Evolutionary conservation across 2,329 filamentous ascomycete genomes (phyloP).

Genomic region (Epichloe gansuensis): DNA sequence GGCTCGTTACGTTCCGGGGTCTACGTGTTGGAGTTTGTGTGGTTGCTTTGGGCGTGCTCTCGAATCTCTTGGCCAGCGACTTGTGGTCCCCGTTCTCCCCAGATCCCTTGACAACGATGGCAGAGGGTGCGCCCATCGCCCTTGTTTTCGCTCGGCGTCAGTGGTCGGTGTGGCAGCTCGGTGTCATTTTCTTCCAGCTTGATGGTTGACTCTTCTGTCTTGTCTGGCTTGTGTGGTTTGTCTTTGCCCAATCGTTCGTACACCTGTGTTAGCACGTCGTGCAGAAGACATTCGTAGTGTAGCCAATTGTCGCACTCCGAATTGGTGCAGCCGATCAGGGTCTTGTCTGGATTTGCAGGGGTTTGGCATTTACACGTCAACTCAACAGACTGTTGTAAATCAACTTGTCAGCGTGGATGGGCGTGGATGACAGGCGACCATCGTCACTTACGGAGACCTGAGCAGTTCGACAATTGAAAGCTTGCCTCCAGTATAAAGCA

Average conservation of each 20-base stretch:
- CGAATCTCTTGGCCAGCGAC: constrained; percentile 23
- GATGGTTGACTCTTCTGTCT: constrained; percentile 23
- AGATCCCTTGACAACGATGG: constrained; percentile 40
- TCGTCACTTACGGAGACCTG: constrained; percentile 44
- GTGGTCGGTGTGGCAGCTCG: constrained; percentile 24
- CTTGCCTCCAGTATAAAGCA: constrained; percentile 53
- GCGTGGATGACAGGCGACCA: background rate
- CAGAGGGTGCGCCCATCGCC: constrained; percentile 35
- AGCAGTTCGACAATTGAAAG: constrained; percentile 43
- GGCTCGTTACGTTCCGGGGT: constrained; percentile 14
- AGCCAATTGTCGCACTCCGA: constrained; percentile 47
- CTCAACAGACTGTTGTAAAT: constrained; percentile 33
- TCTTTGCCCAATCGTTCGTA: constrained; percentile 38
- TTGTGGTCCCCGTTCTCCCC: constrained; percentile 28
- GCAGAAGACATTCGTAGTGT: constrained; percentile 49
- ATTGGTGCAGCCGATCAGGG: constrained; percentile 45
- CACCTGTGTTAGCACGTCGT: constrained; percentile 38
- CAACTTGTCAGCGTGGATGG: background rate
- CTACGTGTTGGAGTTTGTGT: constrained; percentile 20
- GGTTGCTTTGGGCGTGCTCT: constrained; percentile 16
- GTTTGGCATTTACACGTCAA: constrained; percentile 45
- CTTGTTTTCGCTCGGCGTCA: constrained; percentile 40
- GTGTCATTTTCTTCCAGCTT: constrained; percentile 20
- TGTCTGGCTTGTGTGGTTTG: constrained; percentile 41
- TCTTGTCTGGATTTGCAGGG: constrained; percentile 50